Evolutionary conservation across 306 rosid genomes (phyloP).

Genomic region (Ziziphus jujuba): DNA sequence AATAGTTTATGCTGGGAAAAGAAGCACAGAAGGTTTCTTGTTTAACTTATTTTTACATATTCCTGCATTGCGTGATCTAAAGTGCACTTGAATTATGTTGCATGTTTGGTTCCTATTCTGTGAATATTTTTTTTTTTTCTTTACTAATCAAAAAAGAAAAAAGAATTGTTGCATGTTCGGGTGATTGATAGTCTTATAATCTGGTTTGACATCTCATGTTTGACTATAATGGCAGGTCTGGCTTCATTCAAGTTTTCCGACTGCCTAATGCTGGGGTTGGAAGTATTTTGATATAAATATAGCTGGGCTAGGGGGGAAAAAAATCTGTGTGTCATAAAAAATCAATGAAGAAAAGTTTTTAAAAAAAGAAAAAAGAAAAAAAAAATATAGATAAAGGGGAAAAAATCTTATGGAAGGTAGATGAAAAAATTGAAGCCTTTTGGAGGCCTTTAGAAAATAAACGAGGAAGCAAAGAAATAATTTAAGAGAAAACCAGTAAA

Average conservation of each 20-base stretch:
- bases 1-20: not conserved
- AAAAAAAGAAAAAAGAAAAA: not conserved
- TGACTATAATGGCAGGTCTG: constrained; percentile 46
- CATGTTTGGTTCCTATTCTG: not conserved
- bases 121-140: no score
- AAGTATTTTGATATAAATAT: constrained; percentile 29
- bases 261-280: constrained; percentile 41
- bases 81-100: not conserved
- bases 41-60: not conserved
- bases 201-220: constrained; percentile 29
- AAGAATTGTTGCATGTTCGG: no score
- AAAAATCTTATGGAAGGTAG: not conserved
- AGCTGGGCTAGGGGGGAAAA: constrained; percentile 3
- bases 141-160: no score
- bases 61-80: not conserved
- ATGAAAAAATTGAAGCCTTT: not conserved
- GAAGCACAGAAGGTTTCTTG: not conserved
- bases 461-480: not conserved
- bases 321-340: constrained; percentile 13
- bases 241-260: constrained; percentile 50
- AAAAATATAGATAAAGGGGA: not conserved
- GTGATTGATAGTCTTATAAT: not conserved
- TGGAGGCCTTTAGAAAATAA: not conserved
- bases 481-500: not conserved
- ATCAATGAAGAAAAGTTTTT: constrained; percentile 16